A percentile compares a stretch with the other conserved stretches of the same genome.
Evolutionary conservation across 192 early-diverging fungal species (phyloP).

Genomic region (Podochytrium sp.): DNA sequence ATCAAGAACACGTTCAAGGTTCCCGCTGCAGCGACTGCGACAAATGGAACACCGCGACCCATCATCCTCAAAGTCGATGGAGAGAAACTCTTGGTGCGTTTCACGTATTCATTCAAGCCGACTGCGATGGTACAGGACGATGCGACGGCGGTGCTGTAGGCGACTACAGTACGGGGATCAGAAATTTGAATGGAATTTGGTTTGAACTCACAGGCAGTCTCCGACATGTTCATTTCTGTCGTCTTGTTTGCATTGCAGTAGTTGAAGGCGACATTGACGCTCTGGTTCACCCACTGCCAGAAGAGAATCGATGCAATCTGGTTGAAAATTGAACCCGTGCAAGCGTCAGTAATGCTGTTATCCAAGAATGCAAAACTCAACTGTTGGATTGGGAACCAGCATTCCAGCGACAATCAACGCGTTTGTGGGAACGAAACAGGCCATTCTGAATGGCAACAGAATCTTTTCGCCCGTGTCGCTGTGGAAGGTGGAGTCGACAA

Average conservation of each 20-base stretch:
- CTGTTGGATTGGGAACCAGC: slow-evolving; percentile 79
- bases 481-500: slow-evolving; percentile 78
- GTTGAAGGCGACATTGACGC: slow-evolving; percentile 84
- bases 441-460: slow-evolving; percentile 82
- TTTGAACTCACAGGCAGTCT: slow-evolving; percentile 64
- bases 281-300: slow-evolving; percentile 77
- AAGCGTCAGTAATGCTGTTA: slow-evolving; percentile 36
- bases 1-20: slow-evolving; percentile 84
- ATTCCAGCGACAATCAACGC: slow-evolving; percentile 80
- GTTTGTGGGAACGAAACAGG: slow-evolving; percentile 84
- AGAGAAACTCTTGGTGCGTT: slow-evolving; percentile 41
- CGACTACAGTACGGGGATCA: slow-evolving; percentile 53
- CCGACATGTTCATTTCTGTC: slow-evolving; percentile 69
- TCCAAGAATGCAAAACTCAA: slow-evolving; percentile 30
- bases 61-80: slow-evolving; percentile 40
- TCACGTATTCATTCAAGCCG: slow-evolving; percentile 68
- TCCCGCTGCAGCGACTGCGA: slow-evolving; percentile 79
- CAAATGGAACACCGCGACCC: slow-evolving; percentile 64
- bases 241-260: slow-evolving; percentile 85
- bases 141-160: slow-evolving; percentile 74
- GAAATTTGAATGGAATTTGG: too few species aligned
- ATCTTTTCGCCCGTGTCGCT: slow-evolving; percentile 81
- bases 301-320: slow-evolving; percentile 37
- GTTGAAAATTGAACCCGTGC: slow-evolving; percentile 11
- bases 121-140: slow-evolving; percentile 79